These are phyloP conservation scores for Gracilaria caudata DNA, from an alignment of 23 red algal genomes.

Conservation along the genomic window DNA sequence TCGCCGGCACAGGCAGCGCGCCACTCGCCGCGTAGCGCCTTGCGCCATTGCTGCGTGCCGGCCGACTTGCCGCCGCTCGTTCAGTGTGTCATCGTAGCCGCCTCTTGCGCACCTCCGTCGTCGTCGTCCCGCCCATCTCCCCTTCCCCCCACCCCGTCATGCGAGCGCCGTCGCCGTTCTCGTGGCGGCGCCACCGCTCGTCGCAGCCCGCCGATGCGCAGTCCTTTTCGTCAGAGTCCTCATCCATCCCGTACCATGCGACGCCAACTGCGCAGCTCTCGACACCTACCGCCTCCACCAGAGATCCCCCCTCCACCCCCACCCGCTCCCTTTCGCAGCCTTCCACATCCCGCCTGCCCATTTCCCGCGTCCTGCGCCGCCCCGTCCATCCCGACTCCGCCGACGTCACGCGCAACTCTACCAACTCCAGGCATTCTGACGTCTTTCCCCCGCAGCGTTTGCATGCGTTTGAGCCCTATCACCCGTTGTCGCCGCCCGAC, in stretches of 20 bases:
- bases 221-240: slow-evolving; percentile 22
- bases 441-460: slow-evolving; percentile 8
- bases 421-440: slow-evolving; percentile 16
- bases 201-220: neutral
- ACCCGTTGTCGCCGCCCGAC: neutral
- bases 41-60: too few relatives aligned
- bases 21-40: neutral
- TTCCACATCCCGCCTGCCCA: neutral
- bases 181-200: slow-evolving; percentile 10
- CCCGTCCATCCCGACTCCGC: neutral
- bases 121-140: too few relatives aligned
- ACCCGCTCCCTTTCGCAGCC: slow-evolving; percentile 7
- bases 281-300: slow-evolving; percentile 3
- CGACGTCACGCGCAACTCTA: neutral
- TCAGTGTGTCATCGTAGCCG: neutral
- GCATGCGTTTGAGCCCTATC: slow-evolving; percentile 9
- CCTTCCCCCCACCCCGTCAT: neutral
- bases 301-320: slow-evolving; percentile 23
- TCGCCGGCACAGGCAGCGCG: neutral
- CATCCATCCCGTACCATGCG: slow-evolving; percentile 46
- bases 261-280: slow-evolving; percentile 21
- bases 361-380: neutral
- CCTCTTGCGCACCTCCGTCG: neutral
- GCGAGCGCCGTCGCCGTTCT: slow-evolving; percentile 3
- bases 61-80: neutral